Conservation (phyloP, 2,329 filamentous ascomycete species). For the Colletotrichum sublineola region DNA sequence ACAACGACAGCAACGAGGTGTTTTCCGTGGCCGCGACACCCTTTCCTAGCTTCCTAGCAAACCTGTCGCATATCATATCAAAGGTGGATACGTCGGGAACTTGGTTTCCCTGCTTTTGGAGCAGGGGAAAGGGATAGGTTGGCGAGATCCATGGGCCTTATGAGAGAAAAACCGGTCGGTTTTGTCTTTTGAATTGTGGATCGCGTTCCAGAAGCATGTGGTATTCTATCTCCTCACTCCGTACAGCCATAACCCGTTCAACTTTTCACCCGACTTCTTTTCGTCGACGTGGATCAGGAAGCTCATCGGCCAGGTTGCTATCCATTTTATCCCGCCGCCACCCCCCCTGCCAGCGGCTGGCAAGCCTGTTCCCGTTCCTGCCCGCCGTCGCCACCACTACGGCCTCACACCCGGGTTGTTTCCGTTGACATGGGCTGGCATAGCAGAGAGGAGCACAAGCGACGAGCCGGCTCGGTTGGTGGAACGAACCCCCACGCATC, state of each 20-base stretch:
- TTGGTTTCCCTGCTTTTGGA: conserved; percentile 19
- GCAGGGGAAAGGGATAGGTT: background rate
- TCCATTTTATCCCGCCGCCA: background rate
- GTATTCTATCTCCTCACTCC: conserved; percentile 7
- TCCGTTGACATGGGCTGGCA: conserved; percentile 17
- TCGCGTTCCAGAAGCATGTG: conserved; percentile 19
- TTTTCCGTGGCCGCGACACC: conserved; percentile 23
- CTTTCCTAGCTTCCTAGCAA: conserved; percentile 4
- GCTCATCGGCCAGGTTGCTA: conserved; percentile 16
- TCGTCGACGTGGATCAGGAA: conserved; percentile 35
- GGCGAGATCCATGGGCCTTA: conserved; percentile 9
- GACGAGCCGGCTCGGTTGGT: conserved; percentile 2
- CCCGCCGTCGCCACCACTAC: background rate
- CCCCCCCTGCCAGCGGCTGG: background rate
- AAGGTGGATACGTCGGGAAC: conserved; percentile 2
- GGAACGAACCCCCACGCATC: conserved; percentile 36
- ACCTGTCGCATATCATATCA: conserved; percentile 19
- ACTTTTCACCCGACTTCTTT: conserved; percentile 38
- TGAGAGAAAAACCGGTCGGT: background rate
- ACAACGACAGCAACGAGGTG: background rate
- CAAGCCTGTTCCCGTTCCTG: conserved; percentile 3
- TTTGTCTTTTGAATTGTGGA: conserved; percentile 4
- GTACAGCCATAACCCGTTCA: conserved; percentile 9
- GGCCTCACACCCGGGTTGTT: conserved; percentile 11
- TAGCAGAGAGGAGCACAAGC: background rate